Evolutionary conservation across 208 protist species (phyloP).

Genomic region (Leishmania arabica): DNA sequence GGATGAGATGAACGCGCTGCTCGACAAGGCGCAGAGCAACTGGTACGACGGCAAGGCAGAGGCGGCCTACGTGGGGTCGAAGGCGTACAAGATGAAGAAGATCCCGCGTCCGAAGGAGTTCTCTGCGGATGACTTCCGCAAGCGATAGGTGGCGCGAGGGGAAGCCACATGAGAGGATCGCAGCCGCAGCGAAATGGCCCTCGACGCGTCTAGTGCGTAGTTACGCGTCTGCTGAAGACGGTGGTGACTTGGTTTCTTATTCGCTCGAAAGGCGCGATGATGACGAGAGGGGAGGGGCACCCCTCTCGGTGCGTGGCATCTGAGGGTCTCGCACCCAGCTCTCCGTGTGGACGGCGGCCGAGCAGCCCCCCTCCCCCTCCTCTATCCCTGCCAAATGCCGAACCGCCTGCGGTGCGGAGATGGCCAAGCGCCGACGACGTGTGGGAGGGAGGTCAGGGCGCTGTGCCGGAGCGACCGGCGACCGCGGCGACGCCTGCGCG

Average conservation of each 20-base stretch:
- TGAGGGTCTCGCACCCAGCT: background rate
- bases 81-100: constrained; percentile 85
- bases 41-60: constrained; percentile 78
- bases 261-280: background rate
- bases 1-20: constrained; percentile 65
- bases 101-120: constrained; percentile 88
- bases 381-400: background rate
- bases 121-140: constrained; percentile 76
- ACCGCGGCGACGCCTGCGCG: too few species aligned
- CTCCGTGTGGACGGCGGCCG: background rate
- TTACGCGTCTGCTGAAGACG: background rate
- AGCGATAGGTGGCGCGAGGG: constrained; percentile 36
- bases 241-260: too few species aligned
- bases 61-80: constrained; percentile 85
- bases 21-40: constrained; percentile 81
- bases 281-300: background rate
- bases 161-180: background rate
- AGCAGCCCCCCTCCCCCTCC: too few species aligned
- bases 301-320: background rate
- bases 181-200: background rate
- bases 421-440: too few species aligned
- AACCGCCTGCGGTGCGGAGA: too few species aligned
- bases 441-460: too few species aligned
- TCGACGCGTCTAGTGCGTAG: background rate
- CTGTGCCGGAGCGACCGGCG: too few species aligned